Conservation (phyloP, 2,329 filamentous ascomycete species). For the Penicillium vulpinum region DNA sequence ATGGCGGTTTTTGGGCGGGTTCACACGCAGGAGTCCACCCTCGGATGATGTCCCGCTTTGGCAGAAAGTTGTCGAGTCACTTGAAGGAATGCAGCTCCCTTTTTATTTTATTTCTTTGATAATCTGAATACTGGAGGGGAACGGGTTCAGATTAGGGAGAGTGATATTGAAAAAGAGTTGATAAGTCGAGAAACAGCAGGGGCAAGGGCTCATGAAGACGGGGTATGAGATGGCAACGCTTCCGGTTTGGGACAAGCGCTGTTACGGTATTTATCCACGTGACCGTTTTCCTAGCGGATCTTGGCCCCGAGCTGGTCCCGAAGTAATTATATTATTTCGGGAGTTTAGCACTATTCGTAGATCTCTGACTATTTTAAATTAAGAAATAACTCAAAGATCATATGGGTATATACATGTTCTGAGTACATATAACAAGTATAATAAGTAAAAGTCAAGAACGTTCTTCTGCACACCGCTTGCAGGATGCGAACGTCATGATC, state of each 20-base stretch:
- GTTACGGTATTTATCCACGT: conserved; percentile 28
- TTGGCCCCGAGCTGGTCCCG: background rate
- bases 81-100: conserved; percentile 13
- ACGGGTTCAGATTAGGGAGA: background rate
- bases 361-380: conserved; percentile 1
- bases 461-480: conserved; percentile 24
- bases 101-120: background rate
- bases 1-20: conserved; percentile 35
- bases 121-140: conserved; percentile 1
- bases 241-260: conserved; percentile 22
- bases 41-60: conserved; percentile 41
- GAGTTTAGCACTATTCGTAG: background rate
- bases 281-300: conserved; percentile 3
- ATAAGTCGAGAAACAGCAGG: conserved; percentile 6
- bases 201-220: conserved; percentile 9
- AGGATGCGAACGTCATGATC: conserved; percentile 22
- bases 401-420: background rate
- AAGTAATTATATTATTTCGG: background rate
- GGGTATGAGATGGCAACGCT: conserved; percentile 21
- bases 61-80: conserved; percentile 35
- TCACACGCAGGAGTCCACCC: conserved; percentile 31
- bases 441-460: background rate
- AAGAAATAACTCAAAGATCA: too few relatives aligned
- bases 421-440: background rate
- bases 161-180: conserved; percentile 5